A percentile compares a stretch with the other conserved stretches of the same genome.
These are phyloP conservation scores for Aspergillus taichungensis DNA, from an alignment of 495 filamentous ascomycete species.

Conservation along the genomic window DNA sequence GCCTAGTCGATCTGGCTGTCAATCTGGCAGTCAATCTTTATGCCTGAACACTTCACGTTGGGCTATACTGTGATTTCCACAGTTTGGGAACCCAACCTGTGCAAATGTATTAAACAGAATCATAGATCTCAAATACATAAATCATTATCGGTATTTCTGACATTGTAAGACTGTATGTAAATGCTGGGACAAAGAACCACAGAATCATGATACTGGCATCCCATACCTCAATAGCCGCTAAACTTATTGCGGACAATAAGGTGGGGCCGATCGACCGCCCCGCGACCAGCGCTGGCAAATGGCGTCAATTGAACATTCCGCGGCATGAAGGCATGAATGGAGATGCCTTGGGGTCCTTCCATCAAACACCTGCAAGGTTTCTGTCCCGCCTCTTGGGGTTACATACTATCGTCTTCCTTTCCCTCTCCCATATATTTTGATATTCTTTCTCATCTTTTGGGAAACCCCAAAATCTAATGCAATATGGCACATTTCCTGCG, in stretches of 20 bases:
- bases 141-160: too few species aligned
- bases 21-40: neutral
- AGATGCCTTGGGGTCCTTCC: neutral
- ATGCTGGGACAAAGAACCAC: too few species aligned
- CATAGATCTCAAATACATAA: neutral
- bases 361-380: slow-evolving; percentile 7
- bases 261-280: slow-evolving; percentile 10
- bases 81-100: too few species aligned
- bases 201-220: too few species aligned
- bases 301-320: slow-evolving; percentile 1
- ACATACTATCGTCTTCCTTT: slow-evolving; percentile 10
- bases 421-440: slow-evolving; percentile 11
- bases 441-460: slow-evolving; percentile 8
- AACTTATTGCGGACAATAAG: neutral
- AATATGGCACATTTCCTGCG: slow-evolving; percentile 72
- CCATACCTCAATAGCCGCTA: too few species aligned
- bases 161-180: too few species aligned
- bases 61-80: too few species aligned
- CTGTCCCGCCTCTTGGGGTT: slow-evolving; percentile 18
- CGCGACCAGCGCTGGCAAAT: neutral
- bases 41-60: neutral
- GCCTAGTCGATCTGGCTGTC: slow-evolving; percentile 4
- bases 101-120: too few species aligned
- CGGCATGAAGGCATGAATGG: neutral
- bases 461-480: slow-evolving; percentile 18